Conservation (phyloP, 345 rosid genomes). For the Populus nigra region DNA sequence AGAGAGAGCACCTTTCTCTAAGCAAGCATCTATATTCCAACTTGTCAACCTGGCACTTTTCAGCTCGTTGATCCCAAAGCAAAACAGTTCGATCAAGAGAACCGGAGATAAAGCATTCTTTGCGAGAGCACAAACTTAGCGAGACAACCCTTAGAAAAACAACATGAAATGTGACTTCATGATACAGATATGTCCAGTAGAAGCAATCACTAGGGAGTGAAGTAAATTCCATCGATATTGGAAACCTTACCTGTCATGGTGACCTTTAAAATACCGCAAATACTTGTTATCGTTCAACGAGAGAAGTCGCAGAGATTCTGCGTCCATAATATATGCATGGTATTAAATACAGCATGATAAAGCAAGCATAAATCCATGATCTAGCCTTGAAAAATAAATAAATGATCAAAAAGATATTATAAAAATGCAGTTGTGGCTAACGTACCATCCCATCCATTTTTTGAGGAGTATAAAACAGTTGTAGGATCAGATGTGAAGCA, state of each 20-base stretch:
- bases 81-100: conserved; percentile 95
- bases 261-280: conserved; percentile 88
- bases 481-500: conserved; percentile 85
- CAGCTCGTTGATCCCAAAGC: conserved; percentile 97
- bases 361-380: not conserved
- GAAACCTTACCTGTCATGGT: conserved; percentile 81
- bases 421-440: not conserved
- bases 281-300: conserved; percentile 95
- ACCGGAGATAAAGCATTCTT: conserved; percentile 86
- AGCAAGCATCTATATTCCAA: not conserved
- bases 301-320: conserved; percentile 88
- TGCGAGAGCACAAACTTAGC: conserved; percentile 79
- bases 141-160: conserved; percentile 70
- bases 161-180: conserved; percentile 2
- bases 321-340: conserved; percentile 4
- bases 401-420: not conserved
- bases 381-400: not conserved
- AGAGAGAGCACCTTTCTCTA: not conserved
- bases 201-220: conserved; percentile 4
- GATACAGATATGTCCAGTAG: not conserved
- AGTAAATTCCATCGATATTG: conserved; percentile 4
- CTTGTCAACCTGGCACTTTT: conserved; percentile 80
- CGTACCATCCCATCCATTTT: conserved; percentile 99
- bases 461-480: conserved; percentile 91
- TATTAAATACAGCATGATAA: not conserved